phyloP scores from a whole-genome alignment of 768 basidiomycete species.

The Auricularia auricula-judae region DNA sequence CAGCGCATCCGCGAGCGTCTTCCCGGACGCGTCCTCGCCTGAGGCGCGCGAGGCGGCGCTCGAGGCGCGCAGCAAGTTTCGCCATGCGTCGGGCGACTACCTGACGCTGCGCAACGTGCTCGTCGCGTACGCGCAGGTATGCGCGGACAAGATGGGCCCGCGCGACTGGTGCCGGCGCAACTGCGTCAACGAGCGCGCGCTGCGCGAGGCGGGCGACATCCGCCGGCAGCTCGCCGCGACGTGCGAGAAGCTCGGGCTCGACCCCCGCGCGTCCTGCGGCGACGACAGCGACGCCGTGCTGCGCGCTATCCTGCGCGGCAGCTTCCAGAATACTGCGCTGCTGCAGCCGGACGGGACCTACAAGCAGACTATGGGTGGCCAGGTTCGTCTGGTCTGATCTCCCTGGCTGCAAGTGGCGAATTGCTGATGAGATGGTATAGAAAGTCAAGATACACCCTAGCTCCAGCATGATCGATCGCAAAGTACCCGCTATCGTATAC shows the following conservation, averaged over 20 bases:
- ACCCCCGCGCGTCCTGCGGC: conserved; percentile 46
- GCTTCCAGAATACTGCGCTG: conserved; percentile 76
- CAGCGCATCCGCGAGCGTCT: conserved; percentile 70
- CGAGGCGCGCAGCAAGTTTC: conserved; percentile 66
- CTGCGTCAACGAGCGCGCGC: conserved; percentile 70
- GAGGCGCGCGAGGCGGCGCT: conserved; percentile 64
- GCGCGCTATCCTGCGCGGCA: conserved; percentile 60
- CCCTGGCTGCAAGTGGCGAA: background rate
- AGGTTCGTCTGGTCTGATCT: conserved; percentile 23
- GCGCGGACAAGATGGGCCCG: conserved; percentile 32
- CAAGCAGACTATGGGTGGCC: conserved; percentile 66
- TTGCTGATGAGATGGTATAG: conserved; percentile 21
- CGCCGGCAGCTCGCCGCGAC: conserved; percentile 63
- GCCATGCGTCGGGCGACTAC: conserved; percentile 83
- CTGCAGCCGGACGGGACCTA: conserved; percentile 81
- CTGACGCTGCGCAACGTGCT: conserved; percentile 81
- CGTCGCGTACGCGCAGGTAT: conserved; percentile 67
- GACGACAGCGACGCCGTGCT: conserved; percentile 61
- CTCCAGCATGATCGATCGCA: conserved; percentile 71
- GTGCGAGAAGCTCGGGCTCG: conserved; percentile 49
- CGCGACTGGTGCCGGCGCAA: conserved; percentile 78
- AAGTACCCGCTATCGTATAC: conserved; percentile 79
- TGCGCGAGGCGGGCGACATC: conserved; percentile 70
- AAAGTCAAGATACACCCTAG: conserved; percentile 85
- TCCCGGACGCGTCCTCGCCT: conserved; percentile 49